These are phyloP conservation scores for Pseudocercospora fuligena DNA, from an alignment of 2,329 filamentous ascomycete genomes.

Conservation along the genomic window DNA sequence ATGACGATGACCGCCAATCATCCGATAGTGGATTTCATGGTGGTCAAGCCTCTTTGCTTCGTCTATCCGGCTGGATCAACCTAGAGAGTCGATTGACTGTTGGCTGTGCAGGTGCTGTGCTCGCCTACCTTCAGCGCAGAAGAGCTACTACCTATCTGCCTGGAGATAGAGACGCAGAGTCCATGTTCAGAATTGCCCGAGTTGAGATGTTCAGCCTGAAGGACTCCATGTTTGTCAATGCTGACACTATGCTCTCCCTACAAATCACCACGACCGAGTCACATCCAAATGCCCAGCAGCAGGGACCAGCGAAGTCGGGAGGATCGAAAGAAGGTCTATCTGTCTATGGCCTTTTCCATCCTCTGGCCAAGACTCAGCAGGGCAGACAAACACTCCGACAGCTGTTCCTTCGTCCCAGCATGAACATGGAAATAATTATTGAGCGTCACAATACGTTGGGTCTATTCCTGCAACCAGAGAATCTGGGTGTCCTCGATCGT, in stretches of 20 bases:
- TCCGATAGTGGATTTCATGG: constrained; percentile 47
- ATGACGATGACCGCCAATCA: constrained; percentile 40
- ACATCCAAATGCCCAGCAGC: constrained; percentile 80
- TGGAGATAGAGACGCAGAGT: constrained; percentile 59
- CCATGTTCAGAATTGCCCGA: constrained; percentile 63
- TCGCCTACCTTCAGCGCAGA: constrained; percentile 76
- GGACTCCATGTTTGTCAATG: constrained; percentile 74
- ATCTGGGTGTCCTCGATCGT: constrained; percentile 60
- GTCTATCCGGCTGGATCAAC: constrained; percentile 72
- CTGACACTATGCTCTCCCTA: constrained; percentile 78
- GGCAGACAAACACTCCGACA: constrained; percentile 76
- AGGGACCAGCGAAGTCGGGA: constrained; percentile 65
- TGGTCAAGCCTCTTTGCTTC: constrained; percentile 67
- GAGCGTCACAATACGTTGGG: constrained; percentile 73
- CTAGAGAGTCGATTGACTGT: constrained; percentile 75
- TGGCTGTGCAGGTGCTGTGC: constrained; percentile 83
- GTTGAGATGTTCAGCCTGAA: constrained; percentile 77
- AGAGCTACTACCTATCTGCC: constrained; percentile 67
- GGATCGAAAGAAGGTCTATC: constrained; percentile 81
- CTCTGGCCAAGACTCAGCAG: constrained; percentile 76
- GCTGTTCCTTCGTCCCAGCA: constrained; percentile 78
- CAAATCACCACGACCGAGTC: constrained; percentile 84
- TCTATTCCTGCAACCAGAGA: constrained; percentile 70
- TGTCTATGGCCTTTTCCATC: constrained; percentile 79
- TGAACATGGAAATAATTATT: constrained; percentile 69